phyloP scores from a whole-genome alignment of 495 filamentous ascomycete species.

The Neurospora sp. region DNA sequence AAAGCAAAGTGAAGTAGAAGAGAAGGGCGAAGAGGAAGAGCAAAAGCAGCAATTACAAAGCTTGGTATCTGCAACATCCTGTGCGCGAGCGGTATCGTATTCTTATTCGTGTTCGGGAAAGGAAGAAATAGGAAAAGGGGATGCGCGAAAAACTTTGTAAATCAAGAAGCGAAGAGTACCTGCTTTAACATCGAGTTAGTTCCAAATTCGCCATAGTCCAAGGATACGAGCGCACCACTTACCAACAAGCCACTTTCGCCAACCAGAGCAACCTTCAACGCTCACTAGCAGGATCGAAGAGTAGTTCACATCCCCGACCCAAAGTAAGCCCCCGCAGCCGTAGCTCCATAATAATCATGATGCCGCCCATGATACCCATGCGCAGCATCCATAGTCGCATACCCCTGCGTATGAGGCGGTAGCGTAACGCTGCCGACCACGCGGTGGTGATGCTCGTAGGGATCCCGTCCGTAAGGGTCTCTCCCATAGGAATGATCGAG shows the following conservation, averaged over 20 bases:
- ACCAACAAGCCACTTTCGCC: neutral
- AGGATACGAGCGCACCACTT: neutral
- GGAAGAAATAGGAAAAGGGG: neutral
- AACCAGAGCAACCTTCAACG: neutral
- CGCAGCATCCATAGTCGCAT: neutral
- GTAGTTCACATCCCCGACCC: neutral
- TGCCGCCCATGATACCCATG: neutral
- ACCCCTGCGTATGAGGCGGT: neutral
- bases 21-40: neutral
- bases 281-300: neutral
- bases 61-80: neutral
- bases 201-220: neutral
- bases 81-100: neutral
- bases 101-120: neutral
- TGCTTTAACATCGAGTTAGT: neutral
- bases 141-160: neutral
- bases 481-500: neutral
- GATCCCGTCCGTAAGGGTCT: neutral
- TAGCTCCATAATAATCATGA: neutral
- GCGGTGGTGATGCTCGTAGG: neutral
- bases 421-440: neutral
- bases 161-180: neutral
- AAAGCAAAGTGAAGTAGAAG: neutral
- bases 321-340: neutral
- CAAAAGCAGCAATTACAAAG: slow-evolving; percentile 2